Evolutionary conservation across 2,329 filamentous ascomycete genomes (phyloP).

Genomic region (Ophiostoma populinum): DNA sequence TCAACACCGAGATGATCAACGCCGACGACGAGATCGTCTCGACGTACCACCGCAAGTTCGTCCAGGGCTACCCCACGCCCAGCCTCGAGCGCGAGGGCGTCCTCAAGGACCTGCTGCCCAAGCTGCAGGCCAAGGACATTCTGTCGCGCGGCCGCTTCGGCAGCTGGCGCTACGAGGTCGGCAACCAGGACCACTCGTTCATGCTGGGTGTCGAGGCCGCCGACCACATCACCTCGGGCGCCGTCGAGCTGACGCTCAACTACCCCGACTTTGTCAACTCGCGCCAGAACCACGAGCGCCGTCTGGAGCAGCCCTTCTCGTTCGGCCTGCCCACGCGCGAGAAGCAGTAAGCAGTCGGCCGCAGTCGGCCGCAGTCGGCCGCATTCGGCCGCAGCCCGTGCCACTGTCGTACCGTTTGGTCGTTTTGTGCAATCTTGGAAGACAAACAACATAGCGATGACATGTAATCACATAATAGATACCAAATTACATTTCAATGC

Average conservation of each 20-base stretch:
- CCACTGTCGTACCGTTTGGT: not conserved
- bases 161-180: conserved; percentile 89
- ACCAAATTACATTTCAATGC: too few species aligned
- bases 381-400: too few species aligned
- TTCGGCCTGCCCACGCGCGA: conserved; percentile 24
- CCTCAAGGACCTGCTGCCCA: conserved; percentile 80
- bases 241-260: conserved; percentile 84
- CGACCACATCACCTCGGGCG: conserved; percentile 77
- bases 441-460: too few species aligned
- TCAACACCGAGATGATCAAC: conserved; percentile 96
- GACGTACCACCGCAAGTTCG: conserved; percentile 93
- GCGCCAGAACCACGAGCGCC: conserved; percentile 49
- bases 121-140: conserved; percentile 81
- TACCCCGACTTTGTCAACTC: conserved; percentile 92
- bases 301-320: conserved; percentile 33
- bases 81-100: conserved; percentile 89
- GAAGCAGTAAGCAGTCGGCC: conserved; percentile 2
- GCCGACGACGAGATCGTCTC: conserved; percentile 88
- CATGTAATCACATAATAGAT: too few species aligned
- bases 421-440: too few species aligned
- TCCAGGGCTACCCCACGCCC: conserved; percentile 96
- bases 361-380: too few species aligned
- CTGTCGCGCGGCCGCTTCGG: conserved; percentile 93
- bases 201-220: conserved; percentile 92
- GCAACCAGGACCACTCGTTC: conserved; percentile 95